phyloP scores from a whole-genome alignment of 2,329 filamentous ascomycete species.

The Venturia nashicola region DNA sequence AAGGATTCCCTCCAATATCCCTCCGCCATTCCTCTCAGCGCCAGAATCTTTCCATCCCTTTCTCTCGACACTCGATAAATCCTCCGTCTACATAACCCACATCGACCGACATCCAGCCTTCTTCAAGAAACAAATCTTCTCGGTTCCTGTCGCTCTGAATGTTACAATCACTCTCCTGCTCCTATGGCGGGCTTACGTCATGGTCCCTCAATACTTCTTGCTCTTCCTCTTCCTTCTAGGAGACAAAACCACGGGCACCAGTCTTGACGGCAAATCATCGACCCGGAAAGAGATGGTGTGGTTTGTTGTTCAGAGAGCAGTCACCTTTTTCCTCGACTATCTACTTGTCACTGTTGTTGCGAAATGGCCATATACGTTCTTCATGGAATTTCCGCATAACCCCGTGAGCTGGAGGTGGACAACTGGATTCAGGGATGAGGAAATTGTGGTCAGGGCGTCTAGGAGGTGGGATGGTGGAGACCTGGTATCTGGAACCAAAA shows the following conservation, averaged over 20 bases:
- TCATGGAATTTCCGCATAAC: conserved; percentile 48
- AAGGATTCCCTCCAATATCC: conserved; percentile 26
- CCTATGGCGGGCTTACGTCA: conserved; percentile 53
- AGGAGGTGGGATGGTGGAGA: conserved; percentile 56
- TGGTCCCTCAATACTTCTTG: conserved; percentile 59
- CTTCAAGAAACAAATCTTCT: conserved; percentile 74
- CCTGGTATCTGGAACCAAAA: conserved; percentile 39
- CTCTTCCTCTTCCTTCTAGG: conserved; percentile 49
- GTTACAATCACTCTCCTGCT: conserved; percentile 52
- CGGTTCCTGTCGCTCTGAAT: conserved; percentile 69
- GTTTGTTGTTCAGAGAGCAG: conserved; percentile 47
- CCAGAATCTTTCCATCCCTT: conserved; percentile 54
- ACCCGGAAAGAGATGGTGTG: conserved; percentile 35
- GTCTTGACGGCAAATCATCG: conserved; percentile 28
- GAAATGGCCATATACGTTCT: conserved; percentile 37
- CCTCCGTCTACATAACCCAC: conserved; percentile 74
- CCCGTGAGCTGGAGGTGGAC: conserved; percentile 62
- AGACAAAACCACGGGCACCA: conserved; percentile 42
- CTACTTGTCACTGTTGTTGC: conserved; percentile 30
- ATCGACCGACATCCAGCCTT: conserved; percentile 57
- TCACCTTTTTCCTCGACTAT: conserved; percentile 66
- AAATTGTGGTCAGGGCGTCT: conserved; percentile 72
- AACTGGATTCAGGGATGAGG: conserved; percentile 64
- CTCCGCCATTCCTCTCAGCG: conserved; percentile 56
- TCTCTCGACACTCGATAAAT: conserved; percentile 50